Base-by-base conservation (phyloP, 305 asterid genomes). In the Rubia tinctorum region DNA sequence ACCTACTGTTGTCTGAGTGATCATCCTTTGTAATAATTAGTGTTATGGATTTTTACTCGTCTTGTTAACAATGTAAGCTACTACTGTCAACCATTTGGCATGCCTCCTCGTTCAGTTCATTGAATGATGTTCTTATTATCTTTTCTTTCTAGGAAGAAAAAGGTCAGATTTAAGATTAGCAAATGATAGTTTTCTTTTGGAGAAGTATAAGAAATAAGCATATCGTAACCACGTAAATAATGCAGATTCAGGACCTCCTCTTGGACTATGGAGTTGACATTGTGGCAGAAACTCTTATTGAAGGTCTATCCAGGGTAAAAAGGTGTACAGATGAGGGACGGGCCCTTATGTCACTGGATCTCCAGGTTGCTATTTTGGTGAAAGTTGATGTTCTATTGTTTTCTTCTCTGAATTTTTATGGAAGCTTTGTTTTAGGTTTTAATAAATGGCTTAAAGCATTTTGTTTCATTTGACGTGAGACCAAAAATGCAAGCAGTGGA, bases 251-350 rank as follows among this genome's bases (percentile, higher is more conserved):
- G 83, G 95, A 91, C 66, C 87, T 89, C 70, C 96, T 95, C 78
- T 80, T 92, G 80, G 96, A 91, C 77, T 89, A 88, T 71, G 99
- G 98, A 72, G 91, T 95, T 67, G 98, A 95, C 78, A 87, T 76
- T 84, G 91, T 95, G 73, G 96, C 98, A 65, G 97, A 88, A 82
- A 85, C 92, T 78, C 93, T 92, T 70, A 77, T 87, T 49, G 99
- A 95, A 85, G 99, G 98, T 79, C 87, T 92, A 66, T 95, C 98
- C 22, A 85, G 96, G 77, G 97, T 95, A 81, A 92, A 90, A 80
- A 89, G 90, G 79, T 95, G 99, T 79, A 92, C 96, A 45, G 97
- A 95, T 77, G 98, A 95, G 85, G 99, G 99, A 71, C 86, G 97
- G 60, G 99, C 99, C 2, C 99, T 95, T 73, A 92, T 95, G 99